Evolutionary conservation across 75 land plant genomes (phyloP).

Genomic region (Sequoia sempervirens): DNA sequence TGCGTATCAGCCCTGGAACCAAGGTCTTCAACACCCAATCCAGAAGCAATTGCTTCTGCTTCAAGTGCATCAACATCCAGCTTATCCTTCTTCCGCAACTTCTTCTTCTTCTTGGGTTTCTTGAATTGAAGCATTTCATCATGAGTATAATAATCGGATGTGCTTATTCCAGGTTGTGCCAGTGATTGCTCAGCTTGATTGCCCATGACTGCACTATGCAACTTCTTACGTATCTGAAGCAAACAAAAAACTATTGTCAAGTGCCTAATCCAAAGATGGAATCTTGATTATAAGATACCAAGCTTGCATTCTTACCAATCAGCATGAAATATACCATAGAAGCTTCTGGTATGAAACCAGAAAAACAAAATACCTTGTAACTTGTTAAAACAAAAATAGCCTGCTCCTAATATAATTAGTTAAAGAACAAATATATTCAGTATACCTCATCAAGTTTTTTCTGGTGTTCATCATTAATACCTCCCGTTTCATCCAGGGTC

Average conservation of each 20-base stretch:
- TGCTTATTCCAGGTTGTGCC: constrained; percentile 28
- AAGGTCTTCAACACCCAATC: constrained; percentile 74
- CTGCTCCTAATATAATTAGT: background rate
- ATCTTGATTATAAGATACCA: background rate
- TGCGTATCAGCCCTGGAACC: constrained; percentile 65
- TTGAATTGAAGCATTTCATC: constrained; percentile 96
- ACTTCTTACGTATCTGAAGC: constrained; percentile 67
- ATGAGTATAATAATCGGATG: constrained; percentile 83
- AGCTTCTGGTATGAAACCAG: background rate
- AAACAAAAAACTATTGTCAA: background rate
- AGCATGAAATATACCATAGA: background rate
- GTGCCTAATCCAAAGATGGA: background rate
- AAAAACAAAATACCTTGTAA: background rate
- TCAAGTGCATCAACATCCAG: constrained; percentile 91
- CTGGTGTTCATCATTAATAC: constrained; percentile 70
- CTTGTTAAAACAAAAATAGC: background rate
- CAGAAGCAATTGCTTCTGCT: constrained; percentile 86
- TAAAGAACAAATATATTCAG: background rate
- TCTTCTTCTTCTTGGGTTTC: constrained; percentile 96
- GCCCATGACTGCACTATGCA: constrained; percentile 45
- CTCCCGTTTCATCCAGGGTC: constrained; percentile 78
- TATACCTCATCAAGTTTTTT: constrained; percentile 86
- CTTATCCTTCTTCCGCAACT: constrained; percentile 79
- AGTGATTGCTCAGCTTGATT: constrained; percentile 49
- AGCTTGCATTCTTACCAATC: background rate